Evolutionary conservation across 2,329 filamentous ascomycete species (phyloP), one percentile per base, ranked within the genome.

Genomic region (Trichoderma sp.): DNA sequence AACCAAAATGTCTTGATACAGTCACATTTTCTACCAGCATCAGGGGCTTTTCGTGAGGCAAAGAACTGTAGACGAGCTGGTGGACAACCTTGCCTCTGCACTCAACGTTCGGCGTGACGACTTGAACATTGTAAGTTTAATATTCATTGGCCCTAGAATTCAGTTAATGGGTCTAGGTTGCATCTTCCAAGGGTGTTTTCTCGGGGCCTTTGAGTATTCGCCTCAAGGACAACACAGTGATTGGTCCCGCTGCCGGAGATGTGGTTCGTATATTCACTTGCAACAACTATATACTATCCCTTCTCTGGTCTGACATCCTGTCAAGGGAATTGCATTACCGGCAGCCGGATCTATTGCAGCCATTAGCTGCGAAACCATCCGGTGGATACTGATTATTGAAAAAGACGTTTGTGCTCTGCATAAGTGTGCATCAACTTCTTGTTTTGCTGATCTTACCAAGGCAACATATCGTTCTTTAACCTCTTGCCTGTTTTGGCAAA

Each of bases 11-110:
- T 50, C 38, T 31, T 14, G 4, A 14, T 24, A 3, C 31, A 96
- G 94, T 77, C 93, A 94, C 80, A 91, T 97, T 4, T 97, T 92
- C 82, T 97, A 97, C 81, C 91, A 94, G 79, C 89, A 95, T 78
- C 90, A 92, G 5, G 88, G 91, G 11, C 85, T 97, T 0, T 97
- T 97, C 80, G 87, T 88, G 24, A 91, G 87, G 67, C 94, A 97
- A 81, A 81, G 83, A 18, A 86, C 90, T 16, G 93, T 97, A 0
- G 92, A 97, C 81, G 87, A 88, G 35, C 90, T 94, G 63, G 89
- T 97, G 0, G 93, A 97, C 79, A 92, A 94, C 77, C 84, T 97
- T 45, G 93, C 94, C 0, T 91, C 88, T 74, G 94, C 93, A 0
- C 88, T 97, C 18, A 88, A 88, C 0, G 84, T 94, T 9, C 86